Evolutionary conservation across 257 asterid genomes (phyloP).

Genomic region (Solanum neorickii): DNA sequence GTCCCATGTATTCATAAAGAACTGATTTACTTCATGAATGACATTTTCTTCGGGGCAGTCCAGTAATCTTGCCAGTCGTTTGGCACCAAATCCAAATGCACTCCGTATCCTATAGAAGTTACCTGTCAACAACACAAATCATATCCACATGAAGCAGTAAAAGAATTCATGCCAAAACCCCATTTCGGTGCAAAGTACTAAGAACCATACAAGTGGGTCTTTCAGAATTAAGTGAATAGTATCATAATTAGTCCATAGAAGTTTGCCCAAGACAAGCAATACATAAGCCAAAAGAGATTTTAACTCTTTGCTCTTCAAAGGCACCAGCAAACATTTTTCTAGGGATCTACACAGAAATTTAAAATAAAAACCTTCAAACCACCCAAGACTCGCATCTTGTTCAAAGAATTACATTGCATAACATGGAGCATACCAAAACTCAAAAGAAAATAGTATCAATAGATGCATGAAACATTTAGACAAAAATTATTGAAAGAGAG

Average conservation of each 20-base stretch:
- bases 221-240: not conserved
- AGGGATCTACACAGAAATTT: not conserved
- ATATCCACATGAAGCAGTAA: not conserved
- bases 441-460: not conserved
- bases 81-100: conserved; percentile 94
- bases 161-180: not conserved
- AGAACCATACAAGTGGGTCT: not conserved
- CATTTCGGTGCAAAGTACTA: not conserved
- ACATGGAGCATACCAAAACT: not conserved
- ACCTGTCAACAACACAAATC: conserved; percentile 33
- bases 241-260: not conserved
- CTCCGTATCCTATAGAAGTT: conserved; percentile 83
- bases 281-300: not conserved
- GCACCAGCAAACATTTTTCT: not conserved
- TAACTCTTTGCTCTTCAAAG: not conserved
- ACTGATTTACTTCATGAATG: conserved; percentile 63
- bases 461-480: not conserved
- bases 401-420: not conserved
- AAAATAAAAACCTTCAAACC: not conserved
- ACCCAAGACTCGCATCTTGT: not conserved
- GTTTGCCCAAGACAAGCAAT: not conserved
- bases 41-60: conserved; percentile 57
- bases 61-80: conserved; percentile 62
- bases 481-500: not conserved
- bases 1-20: conserved; percentile 83